Evolutionary conservation across 805 yeast species (phyloP).

Genomic region (Grigorovia transvaalensis): DNA sequence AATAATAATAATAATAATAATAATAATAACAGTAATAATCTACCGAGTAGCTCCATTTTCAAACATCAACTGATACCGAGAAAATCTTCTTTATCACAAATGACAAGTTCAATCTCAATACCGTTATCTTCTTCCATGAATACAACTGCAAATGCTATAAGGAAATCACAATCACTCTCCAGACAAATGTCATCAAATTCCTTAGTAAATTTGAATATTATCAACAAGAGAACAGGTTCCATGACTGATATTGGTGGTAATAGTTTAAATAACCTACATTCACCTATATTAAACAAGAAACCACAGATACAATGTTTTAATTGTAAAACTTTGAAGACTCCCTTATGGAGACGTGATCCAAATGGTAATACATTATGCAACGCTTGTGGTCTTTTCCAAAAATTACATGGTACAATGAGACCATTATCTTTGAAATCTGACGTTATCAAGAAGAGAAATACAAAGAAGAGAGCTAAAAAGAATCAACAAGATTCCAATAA

Average conservation of each 20-base stretch:
- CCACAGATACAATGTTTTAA: conserved; percentile 56
- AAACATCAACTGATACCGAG: conserved; percentile 2
- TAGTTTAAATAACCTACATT: background rate
- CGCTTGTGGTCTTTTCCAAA: conserved; percentile 90
- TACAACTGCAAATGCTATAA: conserved; percentile 18
- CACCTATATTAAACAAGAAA: conserved; percentile 11
- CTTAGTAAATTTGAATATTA: conserved; percentile 11
- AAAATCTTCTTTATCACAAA: conserved; percentile 3
- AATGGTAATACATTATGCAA: conserved; percentile 90
- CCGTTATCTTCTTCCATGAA: conserved; percentile 2
- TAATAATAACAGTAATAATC: background rate
- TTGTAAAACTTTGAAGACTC: conserved; percentile 87
- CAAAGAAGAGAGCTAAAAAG: conserved; percentile 46
- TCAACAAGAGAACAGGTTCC: conserved; percentile 15
- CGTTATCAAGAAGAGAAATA: conserved; percentile 71
- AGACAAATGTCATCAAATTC: conserved; percentile 24
- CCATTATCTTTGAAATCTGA: conserved; percentile 88
- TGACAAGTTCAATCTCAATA: conserved; percentile 5
- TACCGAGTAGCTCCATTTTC: background rate
- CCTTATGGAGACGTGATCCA: conserved; percentile 89
- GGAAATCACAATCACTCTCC: conserved; percentile 18
- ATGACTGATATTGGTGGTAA: conserved; percentile 7
- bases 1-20: background rate
- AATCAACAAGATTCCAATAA: conserved; percentile 4
- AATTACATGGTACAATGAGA: conserved; percentile 89